Percentiles rank a stretch among this genome's conserved stretches.
These are phyloP conservation scores for Pseudocercospora vitis DNA, from an alignment of 2,329 filamentous ascomycete species.

Conservation along the genomic window DNA sequence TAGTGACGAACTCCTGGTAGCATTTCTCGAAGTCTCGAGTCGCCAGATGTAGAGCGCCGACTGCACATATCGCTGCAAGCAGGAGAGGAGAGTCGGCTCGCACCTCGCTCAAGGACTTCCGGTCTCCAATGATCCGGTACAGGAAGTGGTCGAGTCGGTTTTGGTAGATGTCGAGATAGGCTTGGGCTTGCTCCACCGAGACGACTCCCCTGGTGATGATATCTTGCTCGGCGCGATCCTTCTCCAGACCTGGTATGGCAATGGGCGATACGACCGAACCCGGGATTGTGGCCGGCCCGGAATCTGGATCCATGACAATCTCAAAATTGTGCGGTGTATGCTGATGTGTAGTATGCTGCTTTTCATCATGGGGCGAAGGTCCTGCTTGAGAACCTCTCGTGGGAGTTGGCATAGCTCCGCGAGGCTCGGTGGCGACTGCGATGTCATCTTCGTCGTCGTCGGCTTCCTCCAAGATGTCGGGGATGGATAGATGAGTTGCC, in stretches of 20 bases:
- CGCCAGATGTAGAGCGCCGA: conserved; percentile 36
- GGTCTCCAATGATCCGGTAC: conserved; percentile 38
- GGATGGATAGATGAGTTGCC: conserved; percentile 25
- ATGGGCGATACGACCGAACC: conserved; percentile 35
- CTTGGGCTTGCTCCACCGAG: conserved; percentile 31
- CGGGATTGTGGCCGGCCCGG: conserved; percentile 40
- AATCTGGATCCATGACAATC: conserved; percentile 42
- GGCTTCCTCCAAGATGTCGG: conserved; percentile 29
- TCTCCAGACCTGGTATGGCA: conserved; percentile 29
- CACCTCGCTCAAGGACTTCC: conserved; percentile 31
- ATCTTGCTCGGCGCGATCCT: conserved; percentile 31
- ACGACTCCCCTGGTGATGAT: conserved; percentile 34
- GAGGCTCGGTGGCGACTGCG: conserved; percentile 17
- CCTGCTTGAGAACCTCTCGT: conserved; percentile 4
- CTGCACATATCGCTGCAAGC: conserved; percentile 39
- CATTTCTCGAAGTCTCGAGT: conserved; percentile 33
- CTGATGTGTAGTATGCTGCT: conserved; percentile 20
- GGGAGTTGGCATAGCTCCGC: conserved; percentile 16
- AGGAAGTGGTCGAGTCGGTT: conserved; percentile 38
- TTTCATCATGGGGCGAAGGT: conserved; percentile 28
- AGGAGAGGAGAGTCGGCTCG: conserved; percentile 37
- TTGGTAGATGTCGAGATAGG: conserved; percentile 36
- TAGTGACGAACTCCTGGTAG: conserved; percentile 35
- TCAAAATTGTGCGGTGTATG: conserved; percentile 36
- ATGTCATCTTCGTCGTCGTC: conserved; percentile 29